A percentile compares a stretch with the other conserved stretches of the same genome.
Evolutionary conservation across 2,329 filamentous ascomycete species (phyloP).

Genomic region (Domatiomyces globalis): DNA sequence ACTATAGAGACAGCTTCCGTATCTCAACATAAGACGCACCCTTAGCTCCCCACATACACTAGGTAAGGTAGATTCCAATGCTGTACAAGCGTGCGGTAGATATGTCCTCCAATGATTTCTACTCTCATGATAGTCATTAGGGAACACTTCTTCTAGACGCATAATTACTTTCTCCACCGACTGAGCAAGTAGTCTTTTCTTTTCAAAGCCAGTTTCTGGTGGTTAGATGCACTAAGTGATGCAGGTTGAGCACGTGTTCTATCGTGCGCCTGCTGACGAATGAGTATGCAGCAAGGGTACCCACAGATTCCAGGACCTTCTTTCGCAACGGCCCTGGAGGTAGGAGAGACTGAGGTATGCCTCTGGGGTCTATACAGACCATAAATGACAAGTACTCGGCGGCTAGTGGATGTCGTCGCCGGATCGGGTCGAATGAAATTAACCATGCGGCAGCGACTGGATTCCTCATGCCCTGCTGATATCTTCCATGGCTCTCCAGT

Average conservation of each 20-base stretch:
- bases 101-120: conserved; percentile 19
- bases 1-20: conserved; percentile 7
- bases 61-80: no score
- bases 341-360: conserved; percentile 24
- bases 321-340: conserved; percentile 13
- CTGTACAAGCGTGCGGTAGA: conserved; percentile 19
- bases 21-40: not conserved
- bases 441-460: conserved; percentile 26
- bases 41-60: no score
- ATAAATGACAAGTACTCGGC: conserved; percentile 25
- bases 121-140: conserved; percentile 8
- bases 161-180: conserved; percentile 12
- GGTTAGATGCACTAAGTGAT: conserved; percentile 25
- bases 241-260: conserved; percentile 13
- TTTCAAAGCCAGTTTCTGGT: conserved; percentile 22
- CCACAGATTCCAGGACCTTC: conserved; percentile 20
- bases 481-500: conserved; percentile 22
- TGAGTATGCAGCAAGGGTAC: conserved; percentile 22
- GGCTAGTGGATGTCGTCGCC: conserved; percentile 20
- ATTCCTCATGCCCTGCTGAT: conserved; percentile 19
- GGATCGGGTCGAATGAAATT: conserved; percentile 26
- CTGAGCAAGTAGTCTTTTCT: conserved; percentile 7
- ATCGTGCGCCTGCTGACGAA: conserved; percentile 17
- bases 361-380: conserved; percentile 21
- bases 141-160: conserved; percentile 19